phyloP scores from a whole-genome alignment of 1,139 yeast species.

The Cylindricascospora bacillispora region DNA sequence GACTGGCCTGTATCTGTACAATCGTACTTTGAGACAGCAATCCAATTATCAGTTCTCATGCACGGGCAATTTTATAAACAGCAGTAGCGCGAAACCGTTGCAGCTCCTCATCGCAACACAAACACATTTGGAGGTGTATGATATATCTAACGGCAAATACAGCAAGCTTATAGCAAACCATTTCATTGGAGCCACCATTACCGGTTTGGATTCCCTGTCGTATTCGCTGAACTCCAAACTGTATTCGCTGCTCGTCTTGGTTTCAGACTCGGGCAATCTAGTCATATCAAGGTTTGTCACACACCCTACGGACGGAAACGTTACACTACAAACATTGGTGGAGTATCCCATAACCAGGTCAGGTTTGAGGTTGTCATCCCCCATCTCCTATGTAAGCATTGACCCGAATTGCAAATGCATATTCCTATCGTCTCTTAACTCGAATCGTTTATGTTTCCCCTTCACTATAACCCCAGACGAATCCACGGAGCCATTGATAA shows the following conservation, averaged over 20 bases:
- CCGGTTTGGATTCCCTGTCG: slow-evolving; percentile 30
- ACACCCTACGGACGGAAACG: slow-evolving; percentile 63
- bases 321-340: no score
- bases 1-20: slow-evolving; percentile 44
- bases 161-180: slow-evolving; percentile 32
- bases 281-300: slow-evolving; percentile 41
- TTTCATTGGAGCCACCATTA: slow-evolving; percentile 43
- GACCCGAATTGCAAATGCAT: slow-evolving; percentile 68
- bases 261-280: slow-evolving; percentile 74
- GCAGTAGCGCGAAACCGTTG: no score
- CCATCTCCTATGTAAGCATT: slow-evolving; percentile 62
- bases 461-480: slow-evolving; percentile 33
- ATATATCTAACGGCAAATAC: slow-evolving; percentile 45
- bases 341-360: no score
- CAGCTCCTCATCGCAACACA: slow-evolving; percentile 22
- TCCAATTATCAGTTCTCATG: slow-evolving; percentile 40
- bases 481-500: no score
- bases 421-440: slow-evolving; percentile 60
- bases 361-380: slow-evolving; percentile 62
- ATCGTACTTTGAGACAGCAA: slow-evolving; percentile 52
- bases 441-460: slow-evolving; percentile 54
- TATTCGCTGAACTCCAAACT: slow-evolving; percentile 23
- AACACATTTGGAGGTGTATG: slow-evolving; percentile 24
- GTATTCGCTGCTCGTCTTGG: slow-evolving; percentile 48
- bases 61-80: slow-evolving; percentile 58